A percentile compares a stretch with the other conserved stretches of the same genome.
These are phyloP conservation scores for Quillaja saponaria DNA, from an alignment of 306 rosid species.

Conservation along the genomic window DNA sequence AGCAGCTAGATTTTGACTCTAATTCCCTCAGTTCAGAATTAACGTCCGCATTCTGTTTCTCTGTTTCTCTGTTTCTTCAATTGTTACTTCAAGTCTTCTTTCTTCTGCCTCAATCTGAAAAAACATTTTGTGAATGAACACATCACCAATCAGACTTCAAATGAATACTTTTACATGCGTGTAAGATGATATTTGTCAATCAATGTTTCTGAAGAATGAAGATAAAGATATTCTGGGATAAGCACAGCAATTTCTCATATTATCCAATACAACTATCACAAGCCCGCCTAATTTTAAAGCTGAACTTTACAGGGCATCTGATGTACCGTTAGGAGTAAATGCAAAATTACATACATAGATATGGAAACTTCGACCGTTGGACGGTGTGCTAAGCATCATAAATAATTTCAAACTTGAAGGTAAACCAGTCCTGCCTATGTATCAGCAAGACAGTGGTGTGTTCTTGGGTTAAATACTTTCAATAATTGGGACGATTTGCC, in stretches of 20 bases:
- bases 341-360: background rate
- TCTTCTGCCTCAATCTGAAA: slow-evolving; percentile 90
- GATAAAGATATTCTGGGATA: slow-evolving; percentile 7
- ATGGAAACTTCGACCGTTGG: slow-evolving; percentile 13
- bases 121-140: slow-evolving; percentile 30
- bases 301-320: background rate
- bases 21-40: slow-evolving; percentile 80
- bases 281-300: slow-evolving; percentile 1
- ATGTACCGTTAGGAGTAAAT: too few species aligned
- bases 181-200: slow-evolving; percentile 29
- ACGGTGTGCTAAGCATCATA: background rate
- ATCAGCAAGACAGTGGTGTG: background rate
- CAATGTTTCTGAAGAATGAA: slow-evolving; percentile 3
- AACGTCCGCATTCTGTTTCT: slow-evolving; percentile 73
- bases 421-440: too few species aligned
- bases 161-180: slow-evolving; percentile 23
- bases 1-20: slow-evolving; percentile 72
- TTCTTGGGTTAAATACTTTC: background rate
- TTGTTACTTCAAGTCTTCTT: slow-evolving; percentile 86
- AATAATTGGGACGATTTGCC: background rate
- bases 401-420: background rate
- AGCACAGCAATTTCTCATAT: background rate
- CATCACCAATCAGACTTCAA: slow-evolving; percentile 29
- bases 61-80: slow-evolving; percentile 78
- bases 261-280: slow-evolving; percentile 12